phyloP scores from a whole-genome alignment of 2,329 filamentous ascomycete species.

The Curvularia sp. region DNA sequence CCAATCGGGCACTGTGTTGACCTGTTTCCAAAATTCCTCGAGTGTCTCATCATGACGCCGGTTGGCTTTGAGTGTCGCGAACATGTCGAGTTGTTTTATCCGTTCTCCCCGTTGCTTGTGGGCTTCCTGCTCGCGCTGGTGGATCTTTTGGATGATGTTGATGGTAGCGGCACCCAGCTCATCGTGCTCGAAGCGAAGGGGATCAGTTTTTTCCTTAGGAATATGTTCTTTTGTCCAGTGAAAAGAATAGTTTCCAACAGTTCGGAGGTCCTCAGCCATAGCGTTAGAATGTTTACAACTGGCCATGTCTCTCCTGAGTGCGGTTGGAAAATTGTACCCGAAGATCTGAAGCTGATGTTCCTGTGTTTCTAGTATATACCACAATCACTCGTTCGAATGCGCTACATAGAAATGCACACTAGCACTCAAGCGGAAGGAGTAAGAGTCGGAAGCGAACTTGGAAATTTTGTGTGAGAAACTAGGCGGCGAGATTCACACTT shows the following conservation, averaged over 20 bases:
- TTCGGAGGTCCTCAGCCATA: not conserved
- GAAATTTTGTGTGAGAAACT: not conserved
- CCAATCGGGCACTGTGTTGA: slow-evolving; percentile 1
- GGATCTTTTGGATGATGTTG: slow-evolving; percentile 3
- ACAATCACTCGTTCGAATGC: not conserved
- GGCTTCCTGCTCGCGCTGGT: slow-evolving; percentile 1
- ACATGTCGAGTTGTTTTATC: not conserved
- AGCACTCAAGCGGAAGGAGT: not conserved
- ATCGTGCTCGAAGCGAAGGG: not conserved
- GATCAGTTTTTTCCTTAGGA: not conserved
- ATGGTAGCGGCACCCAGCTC: not conserved
- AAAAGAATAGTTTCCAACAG: not conserved
- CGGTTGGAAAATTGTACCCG: not conserved
- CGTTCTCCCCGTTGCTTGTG: not conserved
- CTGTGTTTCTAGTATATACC: not conserved
- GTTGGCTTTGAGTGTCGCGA: slow-evolving; percentile 1
- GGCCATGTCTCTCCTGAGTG: not conserved
- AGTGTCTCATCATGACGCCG: slow-evolving; percentile 4
- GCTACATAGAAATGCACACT: not conserved
- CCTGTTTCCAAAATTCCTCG: not conserved
- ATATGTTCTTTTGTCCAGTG: slow-evolving; percentile 1
- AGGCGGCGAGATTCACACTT: not conserved
- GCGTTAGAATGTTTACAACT: not conserved
- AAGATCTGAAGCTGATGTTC: not conserved
- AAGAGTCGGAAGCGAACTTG: not conserved